Conservation (phyloP, 179 eudicot genomes). For the Beta macrorhiza region DNA sequence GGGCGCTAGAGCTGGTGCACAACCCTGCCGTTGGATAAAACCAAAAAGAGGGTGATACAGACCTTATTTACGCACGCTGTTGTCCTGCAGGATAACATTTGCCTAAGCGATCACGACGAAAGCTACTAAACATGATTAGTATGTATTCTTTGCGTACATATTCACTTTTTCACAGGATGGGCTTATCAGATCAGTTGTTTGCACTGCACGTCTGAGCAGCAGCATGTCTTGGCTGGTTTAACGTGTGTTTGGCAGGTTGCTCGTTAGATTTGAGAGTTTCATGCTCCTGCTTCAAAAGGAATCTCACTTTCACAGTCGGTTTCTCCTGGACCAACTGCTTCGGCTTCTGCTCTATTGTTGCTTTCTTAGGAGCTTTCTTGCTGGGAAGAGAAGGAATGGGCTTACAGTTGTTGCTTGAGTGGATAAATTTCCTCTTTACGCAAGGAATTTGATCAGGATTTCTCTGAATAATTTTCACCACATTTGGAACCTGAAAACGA, state of each 20-base stretch:
- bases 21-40: background rate
- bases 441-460: slow-evolving; percentile 5
- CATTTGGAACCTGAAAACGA: background rate
- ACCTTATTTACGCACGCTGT: background rate
- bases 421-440: slow-evolving; percentile 23
- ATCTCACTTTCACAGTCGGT: slow-evolving; percentile 20
- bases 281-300: slow-evolving; percentile 26
- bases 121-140: too few relatives aligned
- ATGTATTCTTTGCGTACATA: background rate
- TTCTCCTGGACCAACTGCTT: slow-evolving; percentile 17
- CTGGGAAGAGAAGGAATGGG: background rate
- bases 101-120: background rate
- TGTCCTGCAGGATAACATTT: background rate
- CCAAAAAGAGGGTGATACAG: too few relatives aligned
- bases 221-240: slow-evolving; percentile 3
- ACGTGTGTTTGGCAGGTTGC: background rate
- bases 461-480: background rate
- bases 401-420: background rate
- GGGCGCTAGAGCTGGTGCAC: background rate
- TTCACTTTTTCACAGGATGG: background rate
- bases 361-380: slow-evolving; percentile 16
- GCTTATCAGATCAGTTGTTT: background rate
- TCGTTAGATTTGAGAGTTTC: slow-evolving; percentile 13
- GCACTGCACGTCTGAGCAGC: slow-evolving; percentile 3
- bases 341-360: slow-evolving; percentile 11